phyloP scores from a whole-genome alignment of 768 basidiomycete species.

The Chalciporus chontae region DNA sequence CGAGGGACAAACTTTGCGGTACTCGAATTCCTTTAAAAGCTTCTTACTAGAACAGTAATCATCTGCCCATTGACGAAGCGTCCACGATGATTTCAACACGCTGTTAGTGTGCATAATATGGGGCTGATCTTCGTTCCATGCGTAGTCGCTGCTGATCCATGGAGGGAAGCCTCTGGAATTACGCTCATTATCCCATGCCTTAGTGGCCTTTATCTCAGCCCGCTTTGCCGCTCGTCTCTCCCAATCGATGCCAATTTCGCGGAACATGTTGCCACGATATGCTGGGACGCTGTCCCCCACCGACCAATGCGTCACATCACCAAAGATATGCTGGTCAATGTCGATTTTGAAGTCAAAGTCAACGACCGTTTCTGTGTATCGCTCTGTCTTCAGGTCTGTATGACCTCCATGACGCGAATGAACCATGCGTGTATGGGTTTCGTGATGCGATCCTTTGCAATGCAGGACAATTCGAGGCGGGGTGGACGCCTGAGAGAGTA shows the following conservation, averaged over 20 bases:
- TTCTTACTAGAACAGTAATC: slow-evolving; percentile 73
- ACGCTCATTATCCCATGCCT: slow-evolving; percentile 45
- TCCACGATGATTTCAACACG: slow-evolving; percentile 51
- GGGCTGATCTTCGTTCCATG: slow-evolving; percentile 32
- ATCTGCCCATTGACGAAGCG: slow-evolving; percentile 77
- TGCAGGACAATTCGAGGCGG: slow-evolving; percentile 46
- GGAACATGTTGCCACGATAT: slow-evolving; percentile 60
- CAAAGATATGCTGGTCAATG: slow-evolving; percentile 40
- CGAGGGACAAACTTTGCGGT: slow-evolving; percentile 50
- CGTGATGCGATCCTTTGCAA: slow-evolving; percentile 53
- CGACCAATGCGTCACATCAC: slow-evolving; percentile 51
- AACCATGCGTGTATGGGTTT: slow-evolving; percentile 49
- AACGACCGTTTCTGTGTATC: slow-evolving; percentile 54
- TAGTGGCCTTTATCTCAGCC: slow-evolving; percentile 40
- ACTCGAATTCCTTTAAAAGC: slow-evolving; percentile 73
- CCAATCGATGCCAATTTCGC: slow-evolving; percentile 45
- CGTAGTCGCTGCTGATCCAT: slow-evolving; percentile 38
- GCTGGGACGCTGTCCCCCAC: slow-evolving; percentile 60
- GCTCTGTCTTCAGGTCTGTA: slow-evolving; percentile 38
- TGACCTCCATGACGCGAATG: slow-evolving; percentile 33
- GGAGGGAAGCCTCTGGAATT: slow-evolving; percentile 48
- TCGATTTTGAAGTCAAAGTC: slow-evolving; percentile 73
- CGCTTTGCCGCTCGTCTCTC: slow-evolving; percentile 39
- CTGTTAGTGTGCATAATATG: slow-evolving; percentile 18
- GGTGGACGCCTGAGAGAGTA: slow-evolving; percentile 51